Percentiles rank a stretch among this genome's conserved stretches.
Conservation (phyloP, 2,329 filamentous ascomycete genomes). For the Aspergillus ochraceus region DNA sequence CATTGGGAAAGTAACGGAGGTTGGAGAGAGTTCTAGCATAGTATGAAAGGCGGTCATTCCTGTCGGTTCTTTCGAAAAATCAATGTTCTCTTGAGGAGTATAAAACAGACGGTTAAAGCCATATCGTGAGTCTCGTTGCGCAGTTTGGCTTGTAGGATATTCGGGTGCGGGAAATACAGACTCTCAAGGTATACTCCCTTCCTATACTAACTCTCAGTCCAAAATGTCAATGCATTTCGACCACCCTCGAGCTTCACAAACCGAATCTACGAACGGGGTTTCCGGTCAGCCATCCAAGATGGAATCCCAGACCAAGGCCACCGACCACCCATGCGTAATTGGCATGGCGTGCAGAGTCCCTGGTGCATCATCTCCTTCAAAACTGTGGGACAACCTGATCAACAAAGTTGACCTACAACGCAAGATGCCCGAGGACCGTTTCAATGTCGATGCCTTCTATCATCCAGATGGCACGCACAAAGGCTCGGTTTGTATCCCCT, state of each 20-base stretch:
- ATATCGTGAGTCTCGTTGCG: not conserved
- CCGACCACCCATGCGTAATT: conserved; percentile 1
- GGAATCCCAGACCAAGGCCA: not conserved
- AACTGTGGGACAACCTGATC: conserved; percentile 5
- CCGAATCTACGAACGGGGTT: not conserved
- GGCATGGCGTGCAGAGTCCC: conserved; percentile 11
- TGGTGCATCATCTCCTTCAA: not conserved
- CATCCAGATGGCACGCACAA: not conserved
- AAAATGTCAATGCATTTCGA: not conserved
- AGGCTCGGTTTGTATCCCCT: not conserved
- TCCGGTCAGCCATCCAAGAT: not conserved
- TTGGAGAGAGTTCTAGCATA: not conserved
- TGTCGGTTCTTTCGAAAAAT: not conserved
- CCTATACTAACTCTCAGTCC: not conserved
- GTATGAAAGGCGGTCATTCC: not conserved
- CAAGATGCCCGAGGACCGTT: conserved; percentile 6
- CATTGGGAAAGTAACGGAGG: not conserved
- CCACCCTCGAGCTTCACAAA: not conserved
- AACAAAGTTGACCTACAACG: not conserved
- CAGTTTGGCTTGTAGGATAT: not conserved
- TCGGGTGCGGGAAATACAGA: not conserved
- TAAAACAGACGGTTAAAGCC: not conserved
- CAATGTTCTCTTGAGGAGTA: not conserved
- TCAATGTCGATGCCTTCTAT: conserved; percentile 7
- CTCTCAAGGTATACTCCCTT: not conserved